Conservation (phyloP, 2,329 filamentous ascomycete genomes). For the Trichoderma sp. region DNA sequence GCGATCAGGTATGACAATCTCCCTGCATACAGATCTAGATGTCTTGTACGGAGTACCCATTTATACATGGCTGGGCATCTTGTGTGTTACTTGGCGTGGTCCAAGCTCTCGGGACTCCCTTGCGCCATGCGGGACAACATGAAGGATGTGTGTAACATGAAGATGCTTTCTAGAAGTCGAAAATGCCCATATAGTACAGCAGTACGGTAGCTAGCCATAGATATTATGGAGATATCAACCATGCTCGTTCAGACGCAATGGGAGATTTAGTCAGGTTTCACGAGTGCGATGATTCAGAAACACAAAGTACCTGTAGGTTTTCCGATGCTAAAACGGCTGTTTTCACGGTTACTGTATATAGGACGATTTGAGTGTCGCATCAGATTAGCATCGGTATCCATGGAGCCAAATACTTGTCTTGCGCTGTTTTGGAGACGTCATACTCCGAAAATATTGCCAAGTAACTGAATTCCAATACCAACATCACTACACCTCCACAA, state of each 20-base stretch:
- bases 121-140: background rate
- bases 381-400: background rate
- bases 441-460: background rate
- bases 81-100: background rate
- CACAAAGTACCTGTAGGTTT: background rate
- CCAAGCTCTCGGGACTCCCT: background rate
- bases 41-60: background rate
- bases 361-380: background rate
- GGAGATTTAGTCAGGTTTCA: background rate
- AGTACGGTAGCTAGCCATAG: background rate
- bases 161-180: background rate
- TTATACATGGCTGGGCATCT: background rate
- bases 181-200: background rate
- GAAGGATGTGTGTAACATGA: background rate
- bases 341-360: background rate
- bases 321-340: background rate
- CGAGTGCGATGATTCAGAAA: background rate
- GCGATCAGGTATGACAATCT: background rate
- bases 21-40: background rate
- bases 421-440: background rate
- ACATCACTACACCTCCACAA: no score
- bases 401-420: background rate
- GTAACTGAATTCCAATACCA: no score
- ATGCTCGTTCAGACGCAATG: background rate
- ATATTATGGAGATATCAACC: background rate